Percentiles rank a stretch among this genome's conserved stretches.
phyloP scores from a whole-genome alignment of 169 alveolate species.

The Plasmodium ovale region DNA sequence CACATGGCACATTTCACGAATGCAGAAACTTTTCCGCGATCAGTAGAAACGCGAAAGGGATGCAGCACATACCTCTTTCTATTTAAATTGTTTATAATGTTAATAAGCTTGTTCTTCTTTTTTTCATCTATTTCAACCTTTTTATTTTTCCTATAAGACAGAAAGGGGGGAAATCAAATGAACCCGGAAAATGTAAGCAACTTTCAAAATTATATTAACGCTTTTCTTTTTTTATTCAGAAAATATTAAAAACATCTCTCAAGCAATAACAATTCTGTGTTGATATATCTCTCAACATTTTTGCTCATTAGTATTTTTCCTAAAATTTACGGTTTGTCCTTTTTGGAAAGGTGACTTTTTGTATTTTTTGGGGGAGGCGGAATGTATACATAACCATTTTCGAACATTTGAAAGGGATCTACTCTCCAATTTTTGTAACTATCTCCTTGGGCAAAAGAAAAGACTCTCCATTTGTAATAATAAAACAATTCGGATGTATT shows the following conservation, averaged over 20 bases:
- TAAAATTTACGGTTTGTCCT: conserved; percentile 11
- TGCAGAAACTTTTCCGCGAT: background rate
- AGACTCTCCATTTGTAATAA: conserved; percentile 74
- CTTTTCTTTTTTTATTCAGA: too few relatives aligned
- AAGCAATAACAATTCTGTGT: too few relatives aligned
- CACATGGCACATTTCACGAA: background rate
- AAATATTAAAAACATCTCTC: too few relatives aligned
- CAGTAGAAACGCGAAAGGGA: too few relatives aligned
- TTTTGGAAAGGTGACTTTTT: conserved; percentile 9
- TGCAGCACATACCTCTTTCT: conserved; percentile 76
- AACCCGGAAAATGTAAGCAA: background rate
- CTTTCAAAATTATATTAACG: too few relatives aligned
- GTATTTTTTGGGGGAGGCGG: conserved; percentile 51
- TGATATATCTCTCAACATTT: too few relatives aligned
- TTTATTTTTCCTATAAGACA: conserved; percentile 33
- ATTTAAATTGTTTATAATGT: conserved; percentile 41
- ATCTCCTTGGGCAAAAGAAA: conserved; percentile 76
- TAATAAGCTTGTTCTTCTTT: conserved; percentile 48
- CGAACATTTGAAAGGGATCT: conserved; percentile 71
- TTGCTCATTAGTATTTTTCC: too few relatives aligned
- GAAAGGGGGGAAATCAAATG: background rate
- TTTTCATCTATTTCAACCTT: conserved; percentile 43
- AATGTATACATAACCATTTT: conserved; percentile 62
- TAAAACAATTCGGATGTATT: conserved; percentile 55
- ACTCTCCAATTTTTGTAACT: conserved; percentile 75